Percentiles rank a stretch among this genome's conserved stretches.
phyloP scores from a whole-genome alignment of 495 filamentous ascomycete species.

The Hamigera avellanea region DNA sequence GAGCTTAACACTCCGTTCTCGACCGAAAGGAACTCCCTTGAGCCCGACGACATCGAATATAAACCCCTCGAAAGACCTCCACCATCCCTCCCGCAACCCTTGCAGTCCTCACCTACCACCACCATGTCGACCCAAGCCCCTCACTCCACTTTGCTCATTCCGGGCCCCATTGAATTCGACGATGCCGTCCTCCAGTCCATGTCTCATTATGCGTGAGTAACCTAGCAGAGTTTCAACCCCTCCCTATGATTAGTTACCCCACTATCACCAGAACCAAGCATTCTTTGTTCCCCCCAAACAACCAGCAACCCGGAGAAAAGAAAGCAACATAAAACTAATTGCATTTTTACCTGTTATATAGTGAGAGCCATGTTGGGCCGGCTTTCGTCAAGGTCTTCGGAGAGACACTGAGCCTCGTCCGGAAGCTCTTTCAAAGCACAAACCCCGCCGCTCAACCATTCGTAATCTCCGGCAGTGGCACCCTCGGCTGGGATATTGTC shows the following conservation, averaged over 20 bases:
- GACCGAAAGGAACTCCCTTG: conserved; percentile 43
- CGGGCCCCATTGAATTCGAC: conserved; percentile 96
- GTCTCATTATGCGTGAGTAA: conserved; percentile 81
- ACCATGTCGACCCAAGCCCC: conserved; percentile 71
- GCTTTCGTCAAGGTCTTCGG: conserved; percentile 86
- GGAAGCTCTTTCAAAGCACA: conserved; percentile 85
- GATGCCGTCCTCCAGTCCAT: conserved; percentile 93
- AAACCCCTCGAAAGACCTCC: conserved; percentile 32
- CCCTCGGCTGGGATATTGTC: conserved; percentile 92
- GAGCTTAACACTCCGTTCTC: conserved; percentile 58
- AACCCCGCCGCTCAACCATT: conserved; percentile 78
- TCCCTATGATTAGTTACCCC: background rate
- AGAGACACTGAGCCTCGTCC: conserved; percentile 75
- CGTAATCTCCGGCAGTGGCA: conserved; percentile 86
- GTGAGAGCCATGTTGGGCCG: conserved; percentile 83
- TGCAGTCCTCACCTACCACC: conserved; percentile 8
- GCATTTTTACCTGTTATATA: conserved; percentile 19
- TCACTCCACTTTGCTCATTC: conserved; percentile 81
- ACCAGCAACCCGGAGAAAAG: background rate
- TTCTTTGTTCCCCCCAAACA: background rate
- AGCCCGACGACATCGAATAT: conserved; percentile 48
- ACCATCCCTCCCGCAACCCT: conserved; percentile 13
- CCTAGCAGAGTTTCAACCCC: too few species aligned
- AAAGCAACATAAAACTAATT: too few species aligned
- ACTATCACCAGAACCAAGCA: background rate